Evolutionary conservation across 331 rosid genomes (phyloP).

Genomic region (Arachis monticola): DNA sequence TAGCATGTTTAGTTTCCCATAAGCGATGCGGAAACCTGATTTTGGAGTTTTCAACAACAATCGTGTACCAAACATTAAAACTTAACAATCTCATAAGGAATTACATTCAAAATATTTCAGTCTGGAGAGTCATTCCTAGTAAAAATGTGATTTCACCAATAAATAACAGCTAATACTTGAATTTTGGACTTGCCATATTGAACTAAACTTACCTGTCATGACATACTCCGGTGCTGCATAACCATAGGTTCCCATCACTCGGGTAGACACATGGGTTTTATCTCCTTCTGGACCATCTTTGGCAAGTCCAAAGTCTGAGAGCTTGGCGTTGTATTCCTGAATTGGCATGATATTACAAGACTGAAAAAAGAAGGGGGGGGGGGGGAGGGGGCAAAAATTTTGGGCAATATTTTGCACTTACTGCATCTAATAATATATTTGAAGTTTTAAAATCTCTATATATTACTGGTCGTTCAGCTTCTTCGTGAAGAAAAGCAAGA

Average conservation of each 20-base stretch:
- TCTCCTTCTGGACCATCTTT: constrained; percentile 99
- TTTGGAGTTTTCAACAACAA: not conserved
- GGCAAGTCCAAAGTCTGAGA: constrained; percentile 97
- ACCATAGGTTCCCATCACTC: constrained; percentile 99
- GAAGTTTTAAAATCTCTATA: constrained; percentile 97
- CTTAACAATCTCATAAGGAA: constrained; percentile 22
- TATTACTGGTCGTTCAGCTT: constrained; percentile 91
- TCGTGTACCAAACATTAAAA: not conserved
- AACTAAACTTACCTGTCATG: constrained; percentile 75
- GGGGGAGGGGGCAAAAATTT: not conserved
- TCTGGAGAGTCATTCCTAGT: not conserved
- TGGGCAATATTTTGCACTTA: constrained; percentile 51
- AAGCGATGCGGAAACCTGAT: no score
- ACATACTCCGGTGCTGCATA: constrained; percentile 98
- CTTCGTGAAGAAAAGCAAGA: constrained; percentile 95
- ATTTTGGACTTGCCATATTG: constrained; percentile 17
- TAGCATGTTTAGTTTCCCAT: no score
- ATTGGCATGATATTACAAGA: constrained; percentile 45
- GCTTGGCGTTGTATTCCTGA: constrained; percentile 96
- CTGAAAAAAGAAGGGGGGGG: constrained; percentile 19
- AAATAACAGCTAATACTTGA: constrained; percentile 1
- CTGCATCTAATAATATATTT: constrained; percentile 91
- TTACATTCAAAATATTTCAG: constrained; percentile 3
- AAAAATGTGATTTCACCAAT: not conserved
- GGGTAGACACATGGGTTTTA: constrained; percentile 94